Evolutionary conservation across 2,329 filamentous ascomycete species (phyloP), one percentile per base, ranked within the genome.

Genomic region (Cercospora citrullina): DNA sequence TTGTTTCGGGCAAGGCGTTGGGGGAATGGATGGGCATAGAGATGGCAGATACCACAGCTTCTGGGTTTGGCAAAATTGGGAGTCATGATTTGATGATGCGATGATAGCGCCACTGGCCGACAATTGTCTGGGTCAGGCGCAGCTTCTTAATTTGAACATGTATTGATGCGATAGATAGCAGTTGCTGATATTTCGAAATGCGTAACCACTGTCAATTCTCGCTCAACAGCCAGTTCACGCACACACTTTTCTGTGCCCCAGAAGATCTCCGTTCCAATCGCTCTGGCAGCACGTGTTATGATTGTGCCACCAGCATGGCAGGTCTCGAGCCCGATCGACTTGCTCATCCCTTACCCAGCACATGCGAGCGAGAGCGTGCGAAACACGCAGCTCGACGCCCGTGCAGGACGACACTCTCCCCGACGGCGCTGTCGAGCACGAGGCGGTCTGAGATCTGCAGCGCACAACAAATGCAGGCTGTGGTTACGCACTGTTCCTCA

Each of bases 91-190:
- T 55, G 28, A 63, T 55, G 61, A 63, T 21, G 33, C 31, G 10
- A 63, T 10, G 61, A 63, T 16, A 63, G 30, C 48, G 61, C 61
- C 61, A 63, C 61, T 63, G 61, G 61, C 61, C 39, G 61, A 59
- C 55, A 59, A 23, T 5, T 23, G 28, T 63, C 61, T 63, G 61
- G 61, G 61, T 63, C 61, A 63, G 61, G 61, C 61, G 61, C 39
- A 48, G 23, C n/a, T 16, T 51, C 31, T 21, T 48, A 39, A 26
- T 57, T 31, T 18, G 14, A 39, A 39, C 10, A 57, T 16, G 26
- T n/a, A 5, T 16, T 53, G 23, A 53, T 30, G 26, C 16, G 48
- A 12, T 53, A 28, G 23, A 28, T 28, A 16, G 23, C 8, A 53
- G 21, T 28, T 7, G 18, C 14, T 23, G 48, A 23, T 16, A 26